Evolutionary conservation across 306 rosid genomes (phyloP).

Genomic region (Luffa aegyptiaca): DNA sequence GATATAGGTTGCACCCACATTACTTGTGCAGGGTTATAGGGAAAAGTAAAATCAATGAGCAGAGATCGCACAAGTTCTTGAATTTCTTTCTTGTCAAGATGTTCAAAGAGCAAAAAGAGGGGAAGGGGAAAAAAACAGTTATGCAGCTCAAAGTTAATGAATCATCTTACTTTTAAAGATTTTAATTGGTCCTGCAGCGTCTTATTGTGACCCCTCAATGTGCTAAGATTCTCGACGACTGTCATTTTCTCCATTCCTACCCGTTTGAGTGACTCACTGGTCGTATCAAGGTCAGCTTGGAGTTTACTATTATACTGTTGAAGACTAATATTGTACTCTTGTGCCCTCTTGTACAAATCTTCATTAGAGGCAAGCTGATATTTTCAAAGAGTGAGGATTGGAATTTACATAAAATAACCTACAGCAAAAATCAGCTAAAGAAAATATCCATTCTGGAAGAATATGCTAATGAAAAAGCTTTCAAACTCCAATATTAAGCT

Average conservation of each 20-base stretch:
- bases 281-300: slow-evolving; percentile 56
- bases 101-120: not conserved
- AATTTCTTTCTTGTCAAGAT: not conserved
- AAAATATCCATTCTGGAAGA: not conserved
- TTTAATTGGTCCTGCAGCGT: slow-evolving; percentile 63
- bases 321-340: slow-evolving; percentile 79
- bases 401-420: not conserved
- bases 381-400: not conserved
- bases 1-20: not conserved
- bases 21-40: not conserved
- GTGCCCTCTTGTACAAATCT: slow-evolving; percentile 64
- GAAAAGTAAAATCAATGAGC: not conserved
- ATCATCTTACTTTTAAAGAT: slow-evolving; percentile 49
- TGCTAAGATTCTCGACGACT: slow-evolving; percentile 63
- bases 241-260: slow-evolving; percentile 76
- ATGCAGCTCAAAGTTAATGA: not conserved
- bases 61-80: not conserved
- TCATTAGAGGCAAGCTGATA: slow-evolving; percentile 66
- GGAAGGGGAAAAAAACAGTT: not conserved
- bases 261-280: slow-evolving; percentile 52
- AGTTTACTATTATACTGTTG: slow-evolving; percentile 79
- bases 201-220: slow-evolving; percentile 61
- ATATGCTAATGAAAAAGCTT: not conserved
- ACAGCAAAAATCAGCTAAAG: not conserved
- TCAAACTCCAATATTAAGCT: not conserved